Evolutionary conservation across 2,329 filamentous ascomycete genomes (phyloP), one percentile per base, ranked within the genome.

Genomic region (Chalaropsis thielavioides): DNA sequence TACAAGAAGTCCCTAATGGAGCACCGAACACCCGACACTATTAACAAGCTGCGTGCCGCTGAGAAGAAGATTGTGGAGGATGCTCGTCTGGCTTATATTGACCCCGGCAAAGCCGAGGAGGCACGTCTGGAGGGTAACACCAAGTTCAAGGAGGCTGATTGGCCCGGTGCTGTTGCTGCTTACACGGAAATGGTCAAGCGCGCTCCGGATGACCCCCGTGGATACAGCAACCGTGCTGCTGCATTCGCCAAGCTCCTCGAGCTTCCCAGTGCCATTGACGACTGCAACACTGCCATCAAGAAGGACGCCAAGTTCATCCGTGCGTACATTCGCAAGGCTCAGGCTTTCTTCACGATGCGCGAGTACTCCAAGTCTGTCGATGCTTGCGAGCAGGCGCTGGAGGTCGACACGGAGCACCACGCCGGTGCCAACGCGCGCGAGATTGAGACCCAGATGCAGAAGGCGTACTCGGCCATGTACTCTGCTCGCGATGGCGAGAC

Each of bases 141-240:
- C 76, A 95, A 95, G 77, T 99, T 99, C 83, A 97, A 97, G 81
- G 90, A 91, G 71, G 87, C 83, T 40, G 92, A 99, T 76, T 97
- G 92, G 89, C 92, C 94, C 11, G 94, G 84, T 63, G 94, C 94
- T 10, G 92, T 99, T 35, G 91, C 90, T 56, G 90, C 92, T 0
- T 99, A 99, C 79, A 84, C 81, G 0, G 94, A 99, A 79, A 96
- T 97, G 92, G 88, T 88, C 76, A 96, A 96, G 83, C 91, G 94
- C 66, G 88, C 90, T 0, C 94, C 95, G 5, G 83, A 95, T 0
- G 94, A 99, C 73, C 87, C 94, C 49, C 87, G 95, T 70, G 92
- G 94, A 54, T 99, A 94, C 82, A 95, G 89, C 74, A 99, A 99
- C 82, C 91, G 94, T 70, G 94, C 94, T 6, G 94, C 94, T 3